These are phyloP conservation scores for Asclepias syriaca DNA, from an alignment of 257 asterid species.

Conservation along the genomic window DNA sequence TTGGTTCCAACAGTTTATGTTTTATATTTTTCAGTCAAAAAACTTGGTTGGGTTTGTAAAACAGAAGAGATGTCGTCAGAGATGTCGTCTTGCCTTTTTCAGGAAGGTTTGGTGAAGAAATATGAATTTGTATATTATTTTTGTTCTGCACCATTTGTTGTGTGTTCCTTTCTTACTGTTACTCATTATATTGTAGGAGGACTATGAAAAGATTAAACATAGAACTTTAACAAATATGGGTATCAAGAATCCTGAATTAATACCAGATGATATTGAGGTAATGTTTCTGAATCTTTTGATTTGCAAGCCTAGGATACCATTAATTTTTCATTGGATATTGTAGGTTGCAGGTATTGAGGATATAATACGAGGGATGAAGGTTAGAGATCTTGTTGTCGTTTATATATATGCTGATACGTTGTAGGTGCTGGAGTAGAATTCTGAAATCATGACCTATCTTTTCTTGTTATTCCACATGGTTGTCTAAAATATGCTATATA, in stretches of 20 bases:
- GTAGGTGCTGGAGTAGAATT: neutral
- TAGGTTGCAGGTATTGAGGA: conserved; percentile 91
- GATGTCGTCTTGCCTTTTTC: conserved; percentile 85
- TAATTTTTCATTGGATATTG: conserved; percentile 10
- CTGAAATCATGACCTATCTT: neutral
- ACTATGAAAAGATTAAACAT: conserved; percentile 55
- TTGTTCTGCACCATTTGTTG: neutral
- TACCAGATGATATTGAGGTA: conserved; percentile 73
- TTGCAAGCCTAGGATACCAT: neutral
- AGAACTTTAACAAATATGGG: conserved; percentile 65
- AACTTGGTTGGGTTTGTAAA: conserved; percentile 71
- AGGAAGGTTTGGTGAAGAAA: conserved; percentile 58
- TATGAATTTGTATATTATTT: neutral
- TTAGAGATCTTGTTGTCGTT: conserved; percentile 18
- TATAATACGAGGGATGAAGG: conserved; percentile 86
- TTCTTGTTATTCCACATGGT: neutral
- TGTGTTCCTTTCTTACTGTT: neutral
- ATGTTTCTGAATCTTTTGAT: conserved; percentile 2
- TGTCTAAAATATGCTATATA: neutral
- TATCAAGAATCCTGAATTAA: conserved; percentile 56
- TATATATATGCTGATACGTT: neutral
- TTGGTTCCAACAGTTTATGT: conserved; percentile 11
- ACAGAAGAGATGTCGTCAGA: conserved; percentile 77
- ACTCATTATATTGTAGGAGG: conserved; percentile 52
- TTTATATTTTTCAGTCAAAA: conserved; percentile 50